Base-by-base conservation (phyloP, 2,329 filamentous ascomycete genomes). In the Colletotrichum agaves region DNA sequence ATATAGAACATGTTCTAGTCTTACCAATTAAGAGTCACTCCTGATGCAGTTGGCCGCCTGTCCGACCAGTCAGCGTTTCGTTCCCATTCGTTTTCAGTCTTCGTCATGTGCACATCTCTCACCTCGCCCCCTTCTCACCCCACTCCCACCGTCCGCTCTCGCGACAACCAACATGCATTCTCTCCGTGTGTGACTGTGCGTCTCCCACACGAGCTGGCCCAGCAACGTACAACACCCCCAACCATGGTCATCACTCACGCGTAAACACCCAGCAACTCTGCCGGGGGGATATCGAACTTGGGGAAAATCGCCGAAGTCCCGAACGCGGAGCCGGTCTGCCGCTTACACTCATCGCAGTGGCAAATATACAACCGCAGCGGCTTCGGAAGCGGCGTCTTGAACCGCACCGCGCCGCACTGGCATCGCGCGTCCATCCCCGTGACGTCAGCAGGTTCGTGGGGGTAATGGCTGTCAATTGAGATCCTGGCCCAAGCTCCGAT, bases 261-360 rank as follows among this genome's bases (percentile, higher is more conserved):
- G 71, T 89, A 89, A 70, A 84, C 86, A 64, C 83, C 84, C 71
- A 90, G 73, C 52, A 82, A 69, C 21, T 83, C 81, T 15, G 75
- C 78, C 41, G 78, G 76, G 0, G 88, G 87, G 31, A 92, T 78
- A 10, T 81, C 75, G 68, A 92, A 92, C n/a, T 82, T 82, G 7
- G 90, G 90, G 72, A 91, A 93, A 68, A 91, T 91, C 71, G 90
- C 90, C 39, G 88, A 90, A 35, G 89, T 87, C 31, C 90, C 90
- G 77, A 90, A 92, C 1, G 90, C 88, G 7, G 88, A 89, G 61
- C 87, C 82, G 33, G 88, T 88, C 79, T 92, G 90, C 64, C 86
- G 83, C 53, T 87, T 85, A 76, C 90, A 93, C 74, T 90, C 85
- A 62, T 82, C 78, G 77, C 91, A 93, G 79, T 92, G 91, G 78